Base-by-base conservation (phyloP, 2,329 filamentous ascomycete genomes). In the Colletotrichum musae region DNA sequence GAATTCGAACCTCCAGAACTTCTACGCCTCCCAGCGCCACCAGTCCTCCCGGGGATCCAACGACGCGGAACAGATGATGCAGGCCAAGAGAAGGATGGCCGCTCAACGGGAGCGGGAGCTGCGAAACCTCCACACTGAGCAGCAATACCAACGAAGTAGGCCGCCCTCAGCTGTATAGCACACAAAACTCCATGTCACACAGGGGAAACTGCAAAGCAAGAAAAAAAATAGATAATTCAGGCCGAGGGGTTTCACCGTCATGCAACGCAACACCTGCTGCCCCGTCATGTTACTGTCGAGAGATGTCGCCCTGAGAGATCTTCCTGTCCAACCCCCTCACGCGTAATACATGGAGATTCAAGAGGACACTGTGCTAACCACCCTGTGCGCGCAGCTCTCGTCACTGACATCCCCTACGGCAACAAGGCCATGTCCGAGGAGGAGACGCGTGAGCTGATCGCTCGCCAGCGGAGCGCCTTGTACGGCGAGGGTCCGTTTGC, bases 111-210 rank as follows among this genome's bases (percentile, higher is more conserved):
- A 99, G 88, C 93, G 95, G 84, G 96, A 99, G 87, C 92, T 99
- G 83, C 94, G 96, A 84, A 99, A 98, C 85, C 97, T 98, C 86
- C 96, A 99, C 86, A 97, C 98, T 86, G 96, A 99, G 90, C 96
- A 99, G 90, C 96, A 99, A 91, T 98, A 97, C 86, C 97, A 98
- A 88, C 92, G 95, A 94, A 98, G 96, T 98, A 94, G 91, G 93
- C 91, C 91, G 83, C 89, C 90, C 89, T 89, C 88, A 88, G 87
- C 89, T 89, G 88, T 88, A 89, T 92, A 91, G 89, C 88, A 86
- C 80, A 85, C 83, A 83, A 21, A 82, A 71, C 75, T 77, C 79
- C 80, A 76, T 79, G 78, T 77, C 77, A 76, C 78, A 80, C 78
- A 66, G 71, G 68, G 72, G 52, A 56, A 72, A 77, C 67, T 60